Evolutionary conservation across 345 rosid genomes (phyloP).

Genomic region (Murraya koenigii): DNA sequence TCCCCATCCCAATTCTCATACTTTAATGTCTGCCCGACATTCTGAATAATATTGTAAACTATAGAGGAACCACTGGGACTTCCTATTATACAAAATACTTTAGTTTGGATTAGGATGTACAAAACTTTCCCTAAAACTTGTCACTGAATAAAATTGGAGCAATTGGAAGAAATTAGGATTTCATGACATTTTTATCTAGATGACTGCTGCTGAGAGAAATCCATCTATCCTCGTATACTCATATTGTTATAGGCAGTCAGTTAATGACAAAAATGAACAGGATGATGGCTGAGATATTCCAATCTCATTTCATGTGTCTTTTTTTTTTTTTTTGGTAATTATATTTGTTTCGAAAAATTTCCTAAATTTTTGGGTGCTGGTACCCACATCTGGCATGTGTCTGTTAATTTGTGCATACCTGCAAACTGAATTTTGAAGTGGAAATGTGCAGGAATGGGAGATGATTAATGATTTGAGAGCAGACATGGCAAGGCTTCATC

Average conservation of each 20-base stretch:
- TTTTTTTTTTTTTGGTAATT: neutral
- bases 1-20: neutral
- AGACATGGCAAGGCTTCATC: slow-evolving; percentile 93
- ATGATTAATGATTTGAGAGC: slow-evolving; percentile 87
- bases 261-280: neutral
- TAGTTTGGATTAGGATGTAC: neutral
- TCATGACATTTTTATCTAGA: neutral
- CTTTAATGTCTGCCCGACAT: slow-evolving; percentile 3
- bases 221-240: neutral
- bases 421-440: slow-evolving; percentile 12
- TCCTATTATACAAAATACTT: neutral
- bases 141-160: slow-evolving; percentile 1
- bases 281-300: neutral
- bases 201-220: neutral
- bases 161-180: slow-evolving; percentile 1
- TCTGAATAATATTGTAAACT: neutral
- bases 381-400: neutral
- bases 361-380: neutral
- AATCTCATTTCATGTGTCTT: neutral
- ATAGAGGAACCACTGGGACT: neutral
- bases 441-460: slow-evolving; percentile 82
- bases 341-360: neutral
- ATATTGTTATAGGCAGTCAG: neutral
- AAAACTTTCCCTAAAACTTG: neutral
- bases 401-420: neutral